These are phyloP conservation scores for Pleurotus cornucopiae DNA, from an alignment of 768 basidiomycete species.

Conservation along the genomic window DNA sequence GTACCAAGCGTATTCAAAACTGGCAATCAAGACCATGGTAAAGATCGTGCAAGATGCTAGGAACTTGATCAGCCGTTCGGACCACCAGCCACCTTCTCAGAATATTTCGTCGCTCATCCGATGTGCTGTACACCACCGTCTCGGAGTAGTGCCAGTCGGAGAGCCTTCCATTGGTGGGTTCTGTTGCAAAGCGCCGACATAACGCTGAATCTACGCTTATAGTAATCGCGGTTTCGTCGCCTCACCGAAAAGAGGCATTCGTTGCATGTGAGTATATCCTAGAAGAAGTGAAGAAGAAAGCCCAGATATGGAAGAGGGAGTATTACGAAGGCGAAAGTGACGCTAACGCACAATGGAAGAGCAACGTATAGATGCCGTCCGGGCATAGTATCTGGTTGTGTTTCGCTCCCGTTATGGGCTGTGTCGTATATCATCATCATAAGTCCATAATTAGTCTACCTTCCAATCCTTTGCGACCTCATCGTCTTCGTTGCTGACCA, in stretches of 20 bases:
- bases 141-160: constrained; percentile 75
- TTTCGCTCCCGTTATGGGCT: too few species aligned
- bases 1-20: constrained; percentile 79
- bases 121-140: constrained; percentile 68
- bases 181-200: not conserved
- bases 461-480: constrained; percentile 68
- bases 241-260: constrained; percentile 82
- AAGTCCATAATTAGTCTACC: constrained; percentile 48
- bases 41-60: constrained; percentile 50
- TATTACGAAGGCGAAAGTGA: constrained; percentile 72
- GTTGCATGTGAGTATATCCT: constrained; percentile 75
- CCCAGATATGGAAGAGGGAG: constrained; percentile 91
- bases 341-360: constrained; percentile 66
- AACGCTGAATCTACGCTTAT: not conserved
- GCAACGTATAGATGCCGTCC: constrained; percentile 35
- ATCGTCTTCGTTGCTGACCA: constrained; percentile 77
- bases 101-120: constrained; percentile 39
- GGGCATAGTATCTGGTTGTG: not conserved
- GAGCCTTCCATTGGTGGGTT: constrained; percentile 64
- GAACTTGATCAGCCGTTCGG: constrained; percentile 34
- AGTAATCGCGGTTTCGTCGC: constrained; percentile 81
- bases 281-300: constrained; percentile 81
- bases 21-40: constrained; percentile 76
- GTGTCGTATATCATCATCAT: not conserved
- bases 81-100: constrained; percentile 27